phyloP scores from a whole-genome alignment of 345 rosid species.

The Garcia nutans region DNA sequence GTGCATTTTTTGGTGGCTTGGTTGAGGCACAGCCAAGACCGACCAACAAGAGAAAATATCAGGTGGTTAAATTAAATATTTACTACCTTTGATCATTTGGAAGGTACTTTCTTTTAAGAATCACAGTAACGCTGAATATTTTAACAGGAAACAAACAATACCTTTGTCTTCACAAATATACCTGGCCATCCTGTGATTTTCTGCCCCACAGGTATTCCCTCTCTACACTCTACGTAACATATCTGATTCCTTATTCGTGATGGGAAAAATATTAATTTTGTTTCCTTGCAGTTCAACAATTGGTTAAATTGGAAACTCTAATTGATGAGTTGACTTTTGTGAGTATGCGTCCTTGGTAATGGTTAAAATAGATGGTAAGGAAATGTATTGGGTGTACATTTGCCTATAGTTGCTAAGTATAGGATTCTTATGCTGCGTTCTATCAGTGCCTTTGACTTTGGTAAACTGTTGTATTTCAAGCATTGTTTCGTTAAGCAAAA shows the following conservation, averaged over 20 bases:
- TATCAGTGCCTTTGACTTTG: neutral
- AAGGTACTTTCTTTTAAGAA: neutral
- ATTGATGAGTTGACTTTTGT: neutral
- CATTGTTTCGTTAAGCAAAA: too few species aligned
- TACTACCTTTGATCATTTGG: constrained; percentile 11
- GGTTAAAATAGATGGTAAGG: neutral
- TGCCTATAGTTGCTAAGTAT: neutral
- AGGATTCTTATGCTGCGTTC: neutral
- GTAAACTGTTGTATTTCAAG: neutral
- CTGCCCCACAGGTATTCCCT: constrained; percentile 71
- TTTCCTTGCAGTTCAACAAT: neutral
- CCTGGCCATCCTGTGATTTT: constrained; percentile 65
- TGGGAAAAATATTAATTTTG: neutral
- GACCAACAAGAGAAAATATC: constrained; percentile 72
- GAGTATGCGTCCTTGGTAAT: neutral
- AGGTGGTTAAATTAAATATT: constrained; percentile 44
- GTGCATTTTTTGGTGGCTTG: constrained; percentile 91
- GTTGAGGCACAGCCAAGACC: constrained; percentile 89
- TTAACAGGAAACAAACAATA: constrained; percentile 76
- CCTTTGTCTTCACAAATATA: constrained; percentile 82
- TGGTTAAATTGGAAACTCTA: too few species aligned
- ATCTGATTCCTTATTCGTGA: neutral
- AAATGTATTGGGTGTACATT: neutral
- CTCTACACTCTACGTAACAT: neutral
- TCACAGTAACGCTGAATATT: constrained; percentile 24